phyloP scores from a whole-genome alignment of 441 rosid species.

The Gossypium laxum region DNA sequence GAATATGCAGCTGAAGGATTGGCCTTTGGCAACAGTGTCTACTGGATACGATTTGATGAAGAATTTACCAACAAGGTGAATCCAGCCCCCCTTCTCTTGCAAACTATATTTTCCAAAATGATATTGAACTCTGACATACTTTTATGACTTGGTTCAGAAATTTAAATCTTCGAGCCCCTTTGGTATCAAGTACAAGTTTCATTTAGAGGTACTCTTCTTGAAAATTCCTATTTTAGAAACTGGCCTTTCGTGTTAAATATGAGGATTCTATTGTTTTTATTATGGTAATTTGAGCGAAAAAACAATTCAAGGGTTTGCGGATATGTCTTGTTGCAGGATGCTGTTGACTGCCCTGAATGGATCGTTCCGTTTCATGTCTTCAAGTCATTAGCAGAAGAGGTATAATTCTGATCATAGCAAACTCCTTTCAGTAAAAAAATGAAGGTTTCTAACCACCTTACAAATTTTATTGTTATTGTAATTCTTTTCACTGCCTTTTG shows the following conservation, averaged over 20 bases:
- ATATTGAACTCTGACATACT: constrained; percentile 16
- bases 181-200: constrained; percentile 83
- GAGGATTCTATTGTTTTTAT: background rate
- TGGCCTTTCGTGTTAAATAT: background rate
- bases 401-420: constrained; percentile 17
- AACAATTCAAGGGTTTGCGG: background rate
- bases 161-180: constrained; percentile 65
- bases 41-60: constrained; percentile 77
- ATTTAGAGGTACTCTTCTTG: constrained; percentile 55
- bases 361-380: constrained; percentile 83
- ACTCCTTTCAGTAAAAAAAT: background rate
- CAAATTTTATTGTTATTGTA: background rate
- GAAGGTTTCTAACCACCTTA: background rate
- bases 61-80: constrained; percentile 68
- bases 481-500: background rate
- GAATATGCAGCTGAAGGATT: constrained; percentile 61
- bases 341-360: constrained; percentile 97
- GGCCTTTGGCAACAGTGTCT: constrained; percentile 68
- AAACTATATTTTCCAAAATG: background rate
- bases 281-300: background rate
- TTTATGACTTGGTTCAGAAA: constrained; percentile 43
- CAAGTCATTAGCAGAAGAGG: constrained; percentile 91
- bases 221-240: background rate
- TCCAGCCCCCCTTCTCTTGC: background rate
- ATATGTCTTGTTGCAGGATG: constrained; percentile 48